phyloP scores from a whole-genome alignment of 805 yeast genomes.

The Lipomyces kockii region DNA sequence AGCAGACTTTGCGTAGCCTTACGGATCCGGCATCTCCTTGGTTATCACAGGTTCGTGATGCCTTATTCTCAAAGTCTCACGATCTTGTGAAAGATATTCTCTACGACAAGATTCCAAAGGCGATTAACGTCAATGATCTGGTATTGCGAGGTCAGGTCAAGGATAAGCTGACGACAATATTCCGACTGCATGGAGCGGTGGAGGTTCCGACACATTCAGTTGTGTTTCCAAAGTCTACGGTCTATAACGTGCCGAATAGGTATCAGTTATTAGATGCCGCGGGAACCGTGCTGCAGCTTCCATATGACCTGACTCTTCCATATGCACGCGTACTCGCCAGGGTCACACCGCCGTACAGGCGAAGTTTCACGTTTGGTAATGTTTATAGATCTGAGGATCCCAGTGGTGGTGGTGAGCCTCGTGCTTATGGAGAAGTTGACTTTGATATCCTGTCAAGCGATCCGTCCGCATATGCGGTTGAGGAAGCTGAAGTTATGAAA shows the following conservation, averaged over 20 bases:
- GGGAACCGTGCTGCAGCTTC: slow-evolving; percentile 86
- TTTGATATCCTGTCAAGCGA: slow-evolving; percentile 77
- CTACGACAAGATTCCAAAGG: slow-evolving; percentile 58
- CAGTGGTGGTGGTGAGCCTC: slow-evolving; percentile 53
- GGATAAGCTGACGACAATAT: slow-evolving; percentile 63
- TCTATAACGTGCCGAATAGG: slow-evolving; percentile 58
- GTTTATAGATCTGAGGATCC: slow-evolving; percentile 62
- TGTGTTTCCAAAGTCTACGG: slow-evolving; percentile 81
- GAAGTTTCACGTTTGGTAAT: slow-evolving; percentile 74
- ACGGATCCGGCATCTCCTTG: slow-evolving; percentile 92
- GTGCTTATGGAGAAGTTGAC: slow-evolving; percentile 74
- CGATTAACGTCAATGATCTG: slow-evolving; percentile 51
- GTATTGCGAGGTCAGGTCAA: slow-evolving; percentile 65
- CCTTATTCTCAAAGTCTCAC: slow-evolving; percentile 83
- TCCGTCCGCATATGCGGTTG: slow-evolving; percentile 53
- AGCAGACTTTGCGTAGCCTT: slow-evolving; percentile 81
- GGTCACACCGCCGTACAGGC: slow-evolving; percentile 56
- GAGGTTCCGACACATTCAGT: slow-evolving; percentile 68
- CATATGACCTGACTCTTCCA: slow-evolving; percentile 88
- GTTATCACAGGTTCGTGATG: slow-evolving; percentile 89
- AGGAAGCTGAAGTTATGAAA: slow-evolving; percentile 88
- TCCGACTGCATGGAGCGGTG: slow-evolving; percentile 83
- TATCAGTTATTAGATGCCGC: slow-evolving; percentile 80
- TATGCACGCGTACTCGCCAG: slow-evolving; percentile 83
- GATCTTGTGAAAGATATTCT: slow-evolving; percentile 82